A percentile compares a stretch with the other conserved stretches of the same genome.
Conservation (phyloP, 2,329 filamentous ascomycete genomes). For the Hawksworthiomyces lignivorus region DNA sequence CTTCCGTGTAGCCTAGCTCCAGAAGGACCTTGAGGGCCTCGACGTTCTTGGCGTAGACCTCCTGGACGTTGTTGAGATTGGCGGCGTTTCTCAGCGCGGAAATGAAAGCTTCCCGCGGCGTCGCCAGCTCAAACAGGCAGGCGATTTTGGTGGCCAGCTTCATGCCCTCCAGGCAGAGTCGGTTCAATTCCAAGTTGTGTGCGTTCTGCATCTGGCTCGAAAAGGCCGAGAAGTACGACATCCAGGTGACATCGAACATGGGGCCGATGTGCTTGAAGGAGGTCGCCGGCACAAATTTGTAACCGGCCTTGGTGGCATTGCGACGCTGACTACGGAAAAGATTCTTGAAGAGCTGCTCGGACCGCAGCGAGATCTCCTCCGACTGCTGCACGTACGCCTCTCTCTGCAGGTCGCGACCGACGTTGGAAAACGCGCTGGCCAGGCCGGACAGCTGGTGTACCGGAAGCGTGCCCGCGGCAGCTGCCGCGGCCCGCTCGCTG, state of each 20-base stretch:
- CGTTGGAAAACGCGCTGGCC: conserved; percentile 81
- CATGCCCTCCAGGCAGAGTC: conserved; percentile 88
- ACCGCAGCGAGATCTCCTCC: conserved; percentile 72
- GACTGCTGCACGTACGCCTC: conserved; percentile 94
- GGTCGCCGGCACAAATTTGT: conserved; percentile 83
- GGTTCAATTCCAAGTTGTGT: conserved; percentile 86
- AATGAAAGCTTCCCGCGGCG: conserved; percentile 91
- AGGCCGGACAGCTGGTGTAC: conserved; percentile 52
- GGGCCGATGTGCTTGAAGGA: conserved; percentile 92
- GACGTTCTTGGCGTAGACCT: conserved; percentile 93
- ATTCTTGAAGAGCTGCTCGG: conserved; percentile 84
- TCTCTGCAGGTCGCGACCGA: conserved; percentile 81
- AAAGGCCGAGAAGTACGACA: conserved; percentile 94
- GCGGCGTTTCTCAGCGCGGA: conserved; percentile 88
- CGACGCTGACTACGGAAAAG: conserved; percentile 82
- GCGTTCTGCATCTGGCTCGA: conserved; percentile 91
- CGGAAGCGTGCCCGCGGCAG: conserved; percentile 59
- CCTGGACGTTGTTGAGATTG: conserved; percentile 88
- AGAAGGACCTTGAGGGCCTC: conserved; percentile 88
- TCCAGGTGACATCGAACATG: conserved; percentile 99
- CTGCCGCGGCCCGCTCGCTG: conserved; percentile 84
- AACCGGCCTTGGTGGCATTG: conserved; percentile 60
- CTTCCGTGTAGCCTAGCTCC: conserved; percentile 87
- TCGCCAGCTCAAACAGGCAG: conserved; percentile 86
- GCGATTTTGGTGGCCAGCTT: conserved; percentile 89